Evolutionary conservation across 345 rosid genomes (phyloP).

Genomic region (Acer saccharum): DNA sequence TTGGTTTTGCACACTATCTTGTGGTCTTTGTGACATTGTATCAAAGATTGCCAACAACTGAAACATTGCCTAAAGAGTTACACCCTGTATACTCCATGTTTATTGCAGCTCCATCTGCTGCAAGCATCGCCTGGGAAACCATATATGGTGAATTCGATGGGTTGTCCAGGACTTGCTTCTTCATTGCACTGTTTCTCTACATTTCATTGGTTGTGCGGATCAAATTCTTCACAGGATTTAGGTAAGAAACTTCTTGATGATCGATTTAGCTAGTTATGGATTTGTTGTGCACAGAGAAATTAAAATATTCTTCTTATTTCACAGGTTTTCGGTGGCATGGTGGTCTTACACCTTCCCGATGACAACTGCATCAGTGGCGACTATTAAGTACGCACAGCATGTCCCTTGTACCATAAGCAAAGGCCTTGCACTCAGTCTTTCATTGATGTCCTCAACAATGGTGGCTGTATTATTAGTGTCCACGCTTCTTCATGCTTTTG

Average conservation of each 20-base stretch:
- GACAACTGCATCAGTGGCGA: constrained; percentile 91
- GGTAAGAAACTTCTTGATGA: constrained; percentile 41
- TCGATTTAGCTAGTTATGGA: neutral
- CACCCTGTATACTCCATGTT: constrained; percentile 98
- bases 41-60: constrained; percentile 89
- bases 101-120: constrained; percentile 96
- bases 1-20: constrained; percentile 92
- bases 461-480: constrained; percentile 63
- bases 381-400: constrained; percentile 82
- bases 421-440: constrained; percentile 68
- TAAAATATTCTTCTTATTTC: neutral
- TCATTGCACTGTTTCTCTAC: constrained; percentile 86
- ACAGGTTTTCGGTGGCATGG: constrained; percentile 93
- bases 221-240: constrained; percentile 94
- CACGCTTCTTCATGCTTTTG: constrained; percentile 78
- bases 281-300: neutral
- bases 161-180: constrained; percentile 74
- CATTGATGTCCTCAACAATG: constrained; percentile 82
- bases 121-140: constrained; percentile 87
- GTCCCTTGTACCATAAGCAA: constrained; percentile 63
- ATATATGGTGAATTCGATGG: constrained; percentile 88
- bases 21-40: constrained; percentile 88
- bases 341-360: constrained; percentile 98
- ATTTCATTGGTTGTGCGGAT: constrained; percentile 72
- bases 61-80: constrained; percentile 88